A percentile compares a stretch with the other conserved stretches of the same genome.
phyloP scores from a whole-genome alignment of 2,329 filamentous ascomycete genomes.

The Exophiala phaeomuriformis region DNA sequence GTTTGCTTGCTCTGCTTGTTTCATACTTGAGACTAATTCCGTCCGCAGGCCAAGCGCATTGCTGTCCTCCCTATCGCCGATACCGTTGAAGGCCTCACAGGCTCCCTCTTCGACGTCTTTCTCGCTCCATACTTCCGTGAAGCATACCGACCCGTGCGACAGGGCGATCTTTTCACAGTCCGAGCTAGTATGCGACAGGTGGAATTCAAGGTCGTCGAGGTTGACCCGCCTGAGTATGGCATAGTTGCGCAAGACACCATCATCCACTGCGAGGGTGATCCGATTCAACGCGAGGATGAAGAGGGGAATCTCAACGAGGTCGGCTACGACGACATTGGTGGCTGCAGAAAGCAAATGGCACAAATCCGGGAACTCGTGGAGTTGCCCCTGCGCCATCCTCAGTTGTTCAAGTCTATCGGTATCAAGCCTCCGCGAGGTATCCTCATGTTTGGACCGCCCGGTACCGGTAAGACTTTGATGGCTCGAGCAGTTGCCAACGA shows the following conservation, averaged over 20 bases:
- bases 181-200: conserved; percentile 98
- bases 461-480: conserved; percentile 99
- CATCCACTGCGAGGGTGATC: conserved; percentile 96
- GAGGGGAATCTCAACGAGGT: conserved; percentile 99
- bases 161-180: conserved; percentile 95
- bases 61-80: conserved; percentile 97
- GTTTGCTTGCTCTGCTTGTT: conserved; percentile 35
- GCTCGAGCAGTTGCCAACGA: conserved; percentile 97
- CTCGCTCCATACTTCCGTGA: conserved; percentile 99
- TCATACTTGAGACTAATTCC: conserved; percentile 1
- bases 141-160: conserved; percentile 92
- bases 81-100: conserved; percentile 94
- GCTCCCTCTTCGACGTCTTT: conserved; percentile 97
- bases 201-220: conserved; percentile 98
- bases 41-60: conserved; percentile 83
- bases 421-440: conserved; percentile 99
- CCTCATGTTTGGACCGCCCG: conserved; percentile 88
- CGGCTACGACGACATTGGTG: conserved; percentile 98
- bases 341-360: conserved; percentile 99
- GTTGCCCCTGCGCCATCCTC: conserved; percentile 89
- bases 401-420: conserved; percentile 99
- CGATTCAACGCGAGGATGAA: conserved; percentile 95
- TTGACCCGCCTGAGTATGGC: conserved; percentile 95
- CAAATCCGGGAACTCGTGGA: conserved; percentile 99
- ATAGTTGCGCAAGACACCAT: conserved; percentile 98